Evolutionary conservation across 257 asterid species (phyloP).

Genomic region (Jacaranda mimosifolia): DNA sequence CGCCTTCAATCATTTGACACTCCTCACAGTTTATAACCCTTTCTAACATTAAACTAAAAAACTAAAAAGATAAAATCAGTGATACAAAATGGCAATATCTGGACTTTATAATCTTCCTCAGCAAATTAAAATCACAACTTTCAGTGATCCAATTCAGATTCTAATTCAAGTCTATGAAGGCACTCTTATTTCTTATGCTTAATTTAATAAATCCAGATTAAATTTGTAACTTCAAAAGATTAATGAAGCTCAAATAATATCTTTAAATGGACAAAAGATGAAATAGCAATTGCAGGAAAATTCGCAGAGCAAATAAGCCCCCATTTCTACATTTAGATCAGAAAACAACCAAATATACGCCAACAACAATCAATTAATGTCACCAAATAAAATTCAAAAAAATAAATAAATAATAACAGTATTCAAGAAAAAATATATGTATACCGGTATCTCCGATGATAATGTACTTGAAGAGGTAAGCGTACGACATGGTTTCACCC

Average conservation of each 20-base stretch:
- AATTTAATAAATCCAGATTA: background rate
- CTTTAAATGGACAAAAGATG: background rate
- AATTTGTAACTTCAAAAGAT: background rate
- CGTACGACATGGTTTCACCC: slow-evolving; percentile 60
- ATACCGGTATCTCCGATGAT: slow-evolving; percentile 75
- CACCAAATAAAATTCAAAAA: background rate
- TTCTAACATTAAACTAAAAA: background rate
- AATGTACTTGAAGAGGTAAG: slow-evolving; percentile 78
- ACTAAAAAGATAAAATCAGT: background rate
- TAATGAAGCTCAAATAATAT: background rate
- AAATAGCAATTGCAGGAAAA: background rate
- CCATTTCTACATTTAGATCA: slow-evolving; percentile 4
- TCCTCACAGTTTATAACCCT: background rate
- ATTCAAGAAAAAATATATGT: background rate
- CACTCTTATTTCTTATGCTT: background rate
- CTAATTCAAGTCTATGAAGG: background rate
- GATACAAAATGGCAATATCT: background rate
- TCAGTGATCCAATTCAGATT: slow-evolving; percentile 14
- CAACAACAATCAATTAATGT: slow-evolving; percentile 8
- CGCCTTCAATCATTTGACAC: background rate
- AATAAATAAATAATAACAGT: background rate
- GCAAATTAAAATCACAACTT: background rate
- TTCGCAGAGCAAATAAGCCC: slow-evolving; percentile 3
- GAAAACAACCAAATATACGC: background rate
- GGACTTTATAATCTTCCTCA: background rate